Conservation (phyloP, 805 yeast genomes). For the Kluyveromyces dobzhanskii region DNA sequence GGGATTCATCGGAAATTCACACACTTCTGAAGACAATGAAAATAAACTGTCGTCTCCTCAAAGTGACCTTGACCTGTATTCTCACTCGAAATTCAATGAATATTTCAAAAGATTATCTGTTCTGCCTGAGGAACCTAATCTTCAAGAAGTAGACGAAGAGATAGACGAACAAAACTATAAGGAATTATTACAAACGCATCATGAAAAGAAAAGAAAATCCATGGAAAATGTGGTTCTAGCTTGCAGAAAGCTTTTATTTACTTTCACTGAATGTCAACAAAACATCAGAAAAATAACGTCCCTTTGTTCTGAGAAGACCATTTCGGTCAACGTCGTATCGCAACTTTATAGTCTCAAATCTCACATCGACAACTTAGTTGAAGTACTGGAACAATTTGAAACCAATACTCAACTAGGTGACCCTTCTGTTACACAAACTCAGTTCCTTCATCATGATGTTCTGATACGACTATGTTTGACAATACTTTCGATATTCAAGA, state of each 20-base stretch:
- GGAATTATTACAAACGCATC: constrained; percentile 3
- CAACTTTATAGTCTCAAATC: constrained; percentile 43
- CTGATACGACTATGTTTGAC: constrained; percentile 31
- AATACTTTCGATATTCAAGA: constrained; percentile 41
- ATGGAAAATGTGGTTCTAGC: constrained; percentile 28
- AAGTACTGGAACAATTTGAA: constrained; percentile 45
- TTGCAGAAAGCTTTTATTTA: constrained; percentile 53
- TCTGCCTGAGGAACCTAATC: constrained; percentile 40
- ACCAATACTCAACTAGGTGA: constrained; percentile 19
- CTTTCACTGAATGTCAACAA: constrained; percentile 58
- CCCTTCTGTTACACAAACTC: not conserved
- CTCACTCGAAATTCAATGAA: constrained; percentile 43
- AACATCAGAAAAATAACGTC: constrained; percentile 49
- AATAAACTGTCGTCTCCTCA: not conserved
- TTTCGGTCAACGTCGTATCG: constrained; percentile 46
- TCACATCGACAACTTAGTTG: constrained; percentile 49
- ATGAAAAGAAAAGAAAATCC: constrained; percentile 14
- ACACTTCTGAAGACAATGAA: constrained; percentile 6
- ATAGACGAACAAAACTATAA: not conserved
- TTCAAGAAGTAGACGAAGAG: constrained; percentile 13
- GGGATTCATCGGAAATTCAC: constrained; percentile 46
- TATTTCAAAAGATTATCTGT: constrained; percentile 60
- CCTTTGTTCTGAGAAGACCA: constrained; percentile 47
- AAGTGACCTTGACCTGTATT: constrained; percentile 17
- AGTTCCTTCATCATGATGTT: constrained; percentile 25